Percentiles rank a stretch among this genome's conserved stretches.
phyloP scores from a whole-genome alignment of 495 filamentous ascomycete species.

The Penicillium lagena region DNA sequence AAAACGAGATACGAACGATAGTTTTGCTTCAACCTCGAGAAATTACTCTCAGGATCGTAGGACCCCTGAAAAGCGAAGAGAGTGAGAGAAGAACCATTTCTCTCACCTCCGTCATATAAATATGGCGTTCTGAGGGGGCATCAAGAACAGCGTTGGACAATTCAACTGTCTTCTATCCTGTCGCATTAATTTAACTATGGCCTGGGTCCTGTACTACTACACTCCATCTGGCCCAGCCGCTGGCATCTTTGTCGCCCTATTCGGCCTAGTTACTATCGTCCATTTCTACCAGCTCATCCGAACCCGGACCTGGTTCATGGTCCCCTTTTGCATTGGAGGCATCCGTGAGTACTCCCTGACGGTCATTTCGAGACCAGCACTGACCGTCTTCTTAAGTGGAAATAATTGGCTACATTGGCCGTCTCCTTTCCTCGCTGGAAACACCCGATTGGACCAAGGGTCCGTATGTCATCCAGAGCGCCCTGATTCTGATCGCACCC shows the following conservation, averaged over 20 bases:
- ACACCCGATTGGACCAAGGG: conserved; percentile 18
- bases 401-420: conserved; percentile 33
- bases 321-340: conserved; percentile 49
- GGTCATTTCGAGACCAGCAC: not conserved
- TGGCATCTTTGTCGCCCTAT: conserved; percentile 45
- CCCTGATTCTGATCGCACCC: conserved; percentile 46
- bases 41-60: no score
- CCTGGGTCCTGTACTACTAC: conserved; percentile 34
- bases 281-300: conserved; percentile 41
- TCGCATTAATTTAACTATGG: no score
- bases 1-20: conserved; percentile 12
- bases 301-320: conserved; percentile 47
- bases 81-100: no score
- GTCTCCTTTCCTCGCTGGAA: conserved; percentile 26
- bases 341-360: conserved; percentile 30
- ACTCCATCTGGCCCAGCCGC: conserved; percentile 42
- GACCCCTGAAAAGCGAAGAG: no score
- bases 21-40: no score
- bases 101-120: no score
- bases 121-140: no score
- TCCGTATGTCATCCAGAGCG: conserved; percentile 45
- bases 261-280: conserved; percentile 29
- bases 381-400: conserved; percentile 18
- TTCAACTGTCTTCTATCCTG: no score
- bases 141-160: no score